Percentiles rank a stretch among this genome's conserved stretches.
Conservation (phyloP, 1,284 basidiomycete genomes). For the Trichosporon inkin region DNA sequence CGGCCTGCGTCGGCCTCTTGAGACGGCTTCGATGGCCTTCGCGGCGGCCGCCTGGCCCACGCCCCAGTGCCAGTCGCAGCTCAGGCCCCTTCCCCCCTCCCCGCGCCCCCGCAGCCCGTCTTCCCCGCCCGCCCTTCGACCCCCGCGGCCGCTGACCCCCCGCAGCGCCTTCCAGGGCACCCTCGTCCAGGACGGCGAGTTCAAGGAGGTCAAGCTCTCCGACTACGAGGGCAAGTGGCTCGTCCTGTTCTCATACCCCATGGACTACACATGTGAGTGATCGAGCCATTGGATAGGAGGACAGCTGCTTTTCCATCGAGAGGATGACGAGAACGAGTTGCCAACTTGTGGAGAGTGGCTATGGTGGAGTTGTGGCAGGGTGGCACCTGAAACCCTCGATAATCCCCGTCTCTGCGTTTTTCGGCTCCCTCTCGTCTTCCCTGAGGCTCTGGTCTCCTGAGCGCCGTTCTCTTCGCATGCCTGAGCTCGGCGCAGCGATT, state of each 20-base stretch:
- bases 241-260: constrained; percentile 73
- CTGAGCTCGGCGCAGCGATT: too few species aligned
- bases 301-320: neutral
- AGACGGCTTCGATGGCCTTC: too few species aligned
- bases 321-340: constrained; percentile 6
- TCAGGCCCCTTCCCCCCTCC: neutral
- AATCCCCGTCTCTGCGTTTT: constrained; percentile 47
- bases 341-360: neutral
- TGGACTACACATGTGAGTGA: constrained; percentile 50
- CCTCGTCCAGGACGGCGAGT: constrained; percentile 68
- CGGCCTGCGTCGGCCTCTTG: too few species aligned
- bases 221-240: constrained; percentile 81
- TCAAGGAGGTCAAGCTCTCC: constrained; percentile 67
- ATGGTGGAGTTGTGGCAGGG: neutral
- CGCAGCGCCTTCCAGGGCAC: constrained; percentile 61
- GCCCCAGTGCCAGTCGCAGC: neutral
- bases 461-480: too few species aligned
- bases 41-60: too few species aligned
- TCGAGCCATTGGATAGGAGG: too few species aligned
- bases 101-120: neutral
- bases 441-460: too few species aligned
- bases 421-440: neutral
- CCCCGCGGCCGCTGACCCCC: neutral
- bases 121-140: neutral
- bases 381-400: constrained; percentile 45